Base-by-base conservation (phyloP, 2,329 filamentous ascomycete genomes). In the Dryadomyces quercus-mongolicae region DNA sequence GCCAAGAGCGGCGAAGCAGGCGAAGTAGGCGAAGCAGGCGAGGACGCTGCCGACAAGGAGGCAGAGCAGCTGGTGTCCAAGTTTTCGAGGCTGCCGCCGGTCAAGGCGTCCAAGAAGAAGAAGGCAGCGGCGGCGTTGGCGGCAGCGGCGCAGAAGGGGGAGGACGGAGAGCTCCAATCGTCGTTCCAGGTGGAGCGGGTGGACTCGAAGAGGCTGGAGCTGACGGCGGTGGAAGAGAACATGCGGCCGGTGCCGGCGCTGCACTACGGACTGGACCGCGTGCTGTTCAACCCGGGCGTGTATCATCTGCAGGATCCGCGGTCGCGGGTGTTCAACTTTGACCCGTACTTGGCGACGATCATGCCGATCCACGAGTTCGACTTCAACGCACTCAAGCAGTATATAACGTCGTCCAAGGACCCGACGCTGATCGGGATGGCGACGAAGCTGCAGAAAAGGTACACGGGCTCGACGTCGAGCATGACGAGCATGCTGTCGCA, bases 301-400 rank as follows among this genome's bases (percentile, higher is more conserved):
- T 95, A 96, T 66, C 84, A 88, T 51, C 78, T 98, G 52, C 91
- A 95, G 68, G 93, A 98, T 66, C 83, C 85, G 22, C 81, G 88
- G 55, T 90, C 92, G 43, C 79, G 83, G 18, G 89, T 97, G 7
- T 98, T 83, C 76, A 98, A 98, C 66, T 98, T 98, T 63, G 92
- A 98, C 65, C 93, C 94, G 0, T 96, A 96, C 64, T 77, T 98
- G 20, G 82, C 90, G 57, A 83, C 82, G 52, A 94, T 98, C 62
- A 97, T 97, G 89, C 91, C 93, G 2, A 84, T 93, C 16, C 74
- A 80, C 2, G 88, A 98, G 64, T 98, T 98, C 64, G 88, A 98
- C 64, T 98, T 95, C 67, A 79, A 87, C 55, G 84, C 89, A 3
- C 69, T 98, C 53, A 88, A 87, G 66, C 77, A 84, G 58, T 98